phyloP scores from a whole-genome alignment of 2,329 filamentous ascomycete genomes.

The Talaromyces funiculosus region DNA sequence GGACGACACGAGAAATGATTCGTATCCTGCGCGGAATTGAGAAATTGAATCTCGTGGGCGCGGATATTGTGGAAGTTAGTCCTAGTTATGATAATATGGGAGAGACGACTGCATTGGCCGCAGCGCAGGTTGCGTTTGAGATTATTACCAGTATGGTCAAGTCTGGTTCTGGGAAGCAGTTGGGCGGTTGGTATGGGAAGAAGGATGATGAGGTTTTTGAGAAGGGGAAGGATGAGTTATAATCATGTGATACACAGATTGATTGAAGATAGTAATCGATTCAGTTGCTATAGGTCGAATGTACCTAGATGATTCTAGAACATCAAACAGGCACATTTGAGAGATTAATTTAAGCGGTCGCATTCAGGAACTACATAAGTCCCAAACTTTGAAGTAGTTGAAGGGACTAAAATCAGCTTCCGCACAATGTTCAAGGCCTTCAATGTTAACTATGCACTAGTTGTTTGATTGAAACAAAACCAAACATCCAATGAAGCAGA shows the following conservation, averaged over 20 bases:
- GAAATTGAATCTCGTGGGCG: constrained; percentile 75
- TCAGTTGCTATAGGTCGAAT: neutral
- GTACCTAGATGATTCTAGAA: too few relatives aligned
- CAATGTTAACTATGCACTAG: too few relatives aligned
- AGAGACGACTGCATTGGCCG: constrained; percentile 77
- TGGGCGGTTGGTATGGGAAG: constrained; percentile 38
- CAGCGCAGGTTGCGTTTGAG: constrained; percentile 78
- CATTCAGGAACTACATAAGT: too few relatives aligned
- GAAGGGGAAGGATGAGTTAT: constrained; percentile 23
- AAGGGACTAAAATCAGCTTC: too few relatives aligned
- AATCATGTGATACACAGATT: too few relatives aligned
- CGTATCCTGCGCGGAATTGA: constrained; percentile 77
- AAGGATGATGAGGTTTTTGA: constrained; percentile 18
- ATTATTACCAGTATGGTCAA: constrained; percentile 62
- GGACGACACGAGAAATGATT: constrained; percentile 85
- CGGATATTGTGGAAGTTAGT: constrained; percentile 83
- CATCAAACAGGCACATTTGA: too few relatives aligned
- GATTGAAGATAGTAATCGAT: too few relatives aligned
- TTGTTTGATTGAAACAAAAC: too few relatives aligned
- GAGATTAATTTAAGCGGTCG: too few relatives aligned
- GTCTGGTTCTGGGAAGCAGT: constrained; percentile 34
- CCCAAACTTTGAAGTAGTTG: too few relatives aligned
- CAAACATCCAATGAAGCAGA: too few relatives aligned
- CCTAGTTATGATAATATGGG: constrained; percentile 76
- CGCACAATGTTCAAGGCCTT: too few relatives aligned